These are phyloP conservation scores for Peniophora sp. DNA, from an alignment of 1,284 basidiomycete genomes.

Conservation along the genomic window DNA sequence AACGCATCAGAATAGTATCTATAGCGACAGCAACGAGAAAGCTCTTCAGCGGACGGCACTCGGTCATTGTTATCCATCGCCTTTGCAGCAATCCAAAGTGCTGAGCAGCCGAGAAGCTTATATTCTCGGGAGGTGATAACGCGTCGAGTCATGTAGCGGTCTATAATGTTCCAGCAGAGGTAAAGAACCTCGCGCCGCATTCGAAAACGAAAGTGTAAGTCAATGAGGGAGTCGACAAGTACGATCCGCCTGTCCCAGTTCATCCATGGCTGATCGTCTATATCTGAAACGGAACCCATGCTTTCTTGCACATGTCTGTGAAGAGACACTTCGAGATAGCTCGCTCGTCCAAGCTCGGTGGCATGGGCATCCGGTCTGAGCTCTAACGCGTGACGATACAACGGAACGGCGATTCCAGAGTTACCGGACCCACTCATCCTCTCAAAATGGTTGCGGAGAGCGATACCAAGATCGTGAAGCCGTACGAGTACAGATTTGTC, in stretches of 20 bases:
- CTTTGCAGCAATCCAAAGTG: conserved; percentile 98
- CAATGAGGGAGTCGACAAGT: conserved; percentile 97
- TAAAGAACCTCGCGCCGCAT: conserved; percentile 97
- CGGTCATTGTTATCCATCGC: conserved; percentile 99
- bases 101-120: conserved; percentile 97
- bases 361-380: no score
- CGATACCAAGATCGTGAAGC: no score
- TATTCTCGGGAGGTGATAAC: conserved; percentile 99
- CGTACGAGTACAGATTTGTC: no score
- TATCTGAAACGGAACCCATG: conserved; percentile 84
- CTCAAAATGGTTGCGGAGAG: no score
- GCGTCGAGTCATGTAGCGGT: conserved; percentile 97
- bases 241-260: conserved; percentile 98
- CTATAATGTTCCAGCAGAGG: conserved; percentile 97
- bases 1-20: conserved; percentile 96
- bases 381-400: no score
- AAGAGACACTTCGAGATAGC: no score
- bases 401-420: no score
- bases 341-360: no score
- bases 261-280: conserved; percentile 98
- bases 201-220: conserved; percentile 95
- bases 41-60: conserved; percentile 90
- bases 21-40: conserved; percentile 90
- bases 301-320: no score
- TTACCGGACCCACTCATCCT: no score